Conservation (phyloP, 306 rosid genomes). For the Castanea mollissima region DNA sequence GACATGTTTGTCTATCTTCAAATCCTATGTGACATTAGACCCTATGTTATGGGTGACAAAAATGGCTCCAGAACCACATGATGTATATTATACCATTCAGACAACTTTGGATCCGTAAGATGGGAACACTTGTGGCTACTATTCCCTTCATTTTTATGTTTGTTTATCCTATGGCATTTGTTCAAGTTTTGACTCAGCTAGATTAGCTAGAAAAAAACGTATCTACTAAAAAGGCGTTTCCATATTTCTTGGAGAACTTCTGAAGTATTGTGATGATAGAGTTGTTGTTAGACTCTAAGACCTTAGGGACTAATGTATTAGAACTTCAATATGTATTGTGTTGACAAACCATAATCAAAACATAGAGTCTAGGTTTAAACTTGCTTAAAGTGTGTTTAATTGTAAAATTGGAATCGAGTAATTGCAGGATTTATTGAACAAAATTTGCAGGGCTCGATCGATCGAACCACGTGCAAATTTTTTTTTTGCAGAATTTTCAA, state of each 20-base stretch:
- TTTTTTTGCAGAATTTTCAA: too few species aligned
- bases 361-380: too few species aligned
- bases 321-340: too few species aligned
- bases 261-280: slow-evolving; percentile 17
- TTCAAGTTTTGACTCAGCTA: slow-evolving; percentile 86
- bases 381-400: too few species aligned
- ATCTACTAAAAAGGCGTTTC: slow-evolving; percentile 28
- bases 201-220: slow-evolving; percentile 44
- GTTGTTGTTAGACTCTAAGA: too few species aligned
- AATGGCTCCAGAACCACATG: slow-evolving; percentile 80
- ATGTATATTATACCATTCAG: slow-evolving; percentile 82
- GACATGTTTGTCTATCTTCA: slow-evolving; percentile 74
- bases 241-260: slow-evolving; percentile 57
- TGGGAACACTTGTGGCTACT: slow-evolving; percentile 60
- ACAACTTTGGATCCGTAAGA: slow-evolving; percentile 88
- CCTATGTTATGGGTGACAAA: slow-evolving; percentile 60
- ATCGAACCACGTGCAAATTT: too few species aligned
- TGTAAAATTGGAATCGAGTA: too few species aligned
- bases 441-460: too few species aligned
- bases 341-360: too few species aligned
- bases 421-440: too few species aligned
- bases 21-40: slow-evolving; percentile 59
- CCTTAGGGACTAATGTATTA: too few species aligned
- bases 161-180: slow-evolving; percentile 70
- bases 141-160: slow-evolving; percentile 67